Evolutionary conservation across 768 basidiomycete species (phyloP).

Genomic region (Phaeolepiota aurea): DNA sequence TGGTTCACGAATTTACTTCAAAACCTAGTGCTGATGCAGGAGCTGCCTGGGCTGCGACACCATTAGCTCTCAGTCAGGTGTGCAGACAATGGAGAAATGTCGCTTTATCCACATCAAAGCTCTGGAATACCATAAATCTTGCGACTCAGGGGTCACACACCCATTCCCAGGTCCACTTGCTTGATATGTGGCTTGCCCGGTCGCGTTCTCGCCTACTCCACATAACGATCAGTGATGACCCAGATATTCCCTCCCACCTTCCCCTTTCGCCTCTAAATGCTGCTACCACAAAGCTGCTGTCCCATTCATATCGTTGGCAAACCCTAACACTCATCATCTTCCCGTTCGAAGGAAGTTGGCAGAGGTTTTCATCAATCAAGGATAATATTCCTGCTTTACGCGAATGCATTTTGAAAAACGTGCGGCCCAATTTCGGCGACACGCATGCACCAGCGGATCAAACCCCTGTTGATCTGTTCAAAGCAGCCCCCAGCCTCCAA

Average conservation of each 20-base stretch:
- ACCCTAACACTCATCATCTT: not conserved
- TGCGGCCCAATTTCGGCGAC: not conserved
- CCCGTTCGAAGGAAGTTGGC: not conserved
- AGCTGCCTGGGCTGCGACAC: not conserved
- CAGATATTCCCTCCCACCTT: not conserved
- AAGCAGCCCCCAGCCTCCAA: not conserved
- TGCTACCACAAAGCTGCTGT: not conserved
- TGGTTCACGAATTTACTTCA: not conserved
- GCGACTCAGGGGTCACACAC: not conserved
- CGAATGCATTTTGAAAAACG: not conserved
- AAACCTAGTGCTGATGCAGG: not conserved
- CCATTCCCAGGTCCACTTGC: not conserved
- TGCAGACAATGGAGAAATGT: constrained; percentile 1
- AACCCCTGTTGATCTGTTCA: not conserved
- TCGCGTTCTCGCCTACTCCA: not conserved
- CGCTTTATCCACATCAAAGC: not conserved
- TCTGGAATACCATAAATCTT: not conserved
- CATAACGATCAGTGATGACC: not conserved
- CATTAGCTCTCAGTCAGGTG: not conserved
- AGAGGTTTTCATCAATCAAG: not conserved
- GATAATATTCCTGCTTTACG: not conserved
- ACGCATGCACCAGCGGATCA: not conserved
- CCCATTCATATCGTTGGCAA: not conserved
- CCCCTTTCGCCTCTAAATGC: not conserved
- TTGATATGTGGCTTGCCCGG: not conserved